phyloP scores from a whole-genome alignment of 129 eudicot genomes.

The Escallonia rubra region DNA sequence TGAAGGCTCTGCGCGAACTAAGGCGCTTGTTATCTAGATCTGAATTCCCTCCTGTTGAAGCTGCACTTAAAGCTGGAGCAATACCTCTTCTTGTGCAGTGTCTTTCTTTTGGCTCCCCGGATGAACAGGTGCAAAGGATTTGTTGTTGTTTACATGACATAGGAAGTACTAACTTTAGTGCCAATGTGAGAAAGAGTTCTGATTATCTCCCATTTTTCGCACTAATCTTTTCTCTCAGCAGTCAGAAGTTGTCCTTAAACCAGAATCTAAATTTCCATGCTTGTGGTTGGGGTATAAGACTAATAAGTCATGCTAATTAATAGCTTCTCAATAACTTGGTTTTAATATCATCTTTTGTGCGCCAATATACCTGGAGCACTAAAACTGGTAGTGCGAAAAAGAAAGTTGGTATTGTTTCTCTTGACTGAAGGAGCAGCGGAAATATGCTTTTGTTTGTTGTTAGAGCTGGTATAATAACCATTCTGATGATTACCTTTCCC shows the following conservation, averaged over 20 bases:
- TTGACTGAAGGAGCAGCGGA: no score
- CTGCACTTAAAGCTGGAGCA: slow-evolving; percentile 78
- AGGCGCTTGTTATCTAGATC: slow-evolving; percentile 81
- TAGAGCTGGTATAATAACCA: neutral
- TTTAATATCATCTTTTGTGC: no score
- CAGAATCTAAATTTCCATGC: no score
- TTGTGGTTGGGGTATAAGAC: no score
- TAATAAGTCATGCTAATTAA: no score
- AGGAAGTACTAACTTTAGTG: neutral
- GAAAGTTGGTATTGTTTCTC: no score
- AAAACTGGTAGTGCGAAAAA: no score
- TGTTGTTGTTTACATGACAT: neutral
- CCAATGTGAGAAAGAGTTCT: neutral
- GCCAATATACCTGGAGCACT: no score
- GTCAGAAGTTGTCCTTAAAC: no score
- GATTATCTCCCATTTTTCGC: neutral
- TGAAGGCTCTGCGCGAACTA: slow-evolving; percentile 75
- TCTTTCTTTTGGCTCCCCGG: slow-evolving; percentile 88
- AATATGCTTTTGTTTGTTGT: no score
- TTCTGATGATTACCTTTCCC: neutral
- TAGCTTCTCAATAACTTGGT: no score
- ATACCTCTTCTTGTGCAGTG: slow-evolving; percentile 77
- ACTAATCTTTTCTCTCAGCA: neutral
- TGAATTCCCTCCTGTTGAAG: slow-evolving; percentile 96
- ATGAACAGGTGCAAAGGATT: slow-evolving; percentile 73